phyloP scores from a whole-genome alignment of 208 protist species.

The Trypanosoma conorhini region DNA sequence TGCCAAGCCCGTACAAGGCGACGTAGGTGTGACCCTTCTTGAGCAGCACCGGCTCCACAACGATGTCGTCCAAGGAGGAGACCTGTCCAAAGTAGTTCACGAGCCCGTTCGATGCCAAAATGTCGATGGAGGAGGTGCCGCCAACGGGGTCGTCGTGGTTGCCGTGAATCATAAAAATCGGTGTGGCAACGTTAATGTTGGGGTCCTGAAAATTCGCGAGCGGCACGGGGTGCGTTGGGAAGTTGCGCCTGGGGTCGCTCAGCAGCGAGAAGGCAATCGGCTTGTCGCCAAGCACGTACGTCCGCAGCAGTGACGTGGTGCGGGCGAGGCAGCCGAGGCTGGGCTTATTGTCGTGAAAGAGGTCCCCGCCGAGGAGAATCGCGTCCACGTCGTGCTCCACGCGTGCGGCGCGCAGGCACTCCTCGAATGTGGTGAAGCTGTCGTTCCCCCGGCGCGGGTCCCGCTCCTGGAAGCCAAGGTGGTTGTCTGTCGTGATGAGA shows the following conservation, averaged over 20 bases:
- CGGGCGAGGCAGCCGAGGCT: conserved; percentile 90
- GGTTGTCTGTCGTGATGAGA: conserved; percentile 96
- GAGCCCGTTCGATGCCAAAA: conserved; percentile 92
- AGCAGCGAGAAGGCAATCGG: conserved; percentile 91
- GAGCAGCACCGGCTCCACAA: conserved; percentile 92
- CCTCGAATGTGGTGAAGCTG: conserved; percentile 98
- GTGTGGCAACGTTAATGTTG: conserved; percentile 98
- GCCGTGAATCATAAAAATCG: conserved; percentile 99
- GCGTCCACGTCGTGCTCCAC: conserved; percentile 96
- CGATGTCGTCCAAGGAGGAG: conserved; percentile 92
- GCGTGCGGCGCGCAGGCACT: conserved; percentile 94
- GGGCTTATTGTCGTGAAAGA: conserved; percentile 99
- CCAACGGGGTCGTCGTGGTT: conserved; percentile 99
- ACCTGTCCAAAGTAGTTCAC: conserved; percentile 99
- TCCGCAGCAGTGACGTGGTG: conserved; percentile 87
- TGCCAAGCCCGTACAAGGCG: conserved; percentile 98
- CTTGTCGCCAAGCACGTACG: conserved; percentile 92
- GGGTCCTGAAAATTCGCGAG: conserved; percentile 95
- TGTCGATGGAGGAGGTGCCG: conserved; percentile 94
- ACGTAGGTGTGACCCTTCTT: conserved; percentile 95
- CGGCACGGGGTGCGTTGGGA: conserved; percentile 81
- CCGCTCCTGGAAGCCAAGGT: conserved; percentile 96
- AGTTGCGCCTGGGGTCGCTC: conserved; percentile 92
- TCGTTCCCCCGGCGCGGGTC: conserved; percentile 97
- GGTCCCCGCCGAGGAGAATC: conserved; percentile 97